phyloP scores from a whole-genome alignment of 352 stramenopile genomes.

The Globisporangium lucens region DNA sequence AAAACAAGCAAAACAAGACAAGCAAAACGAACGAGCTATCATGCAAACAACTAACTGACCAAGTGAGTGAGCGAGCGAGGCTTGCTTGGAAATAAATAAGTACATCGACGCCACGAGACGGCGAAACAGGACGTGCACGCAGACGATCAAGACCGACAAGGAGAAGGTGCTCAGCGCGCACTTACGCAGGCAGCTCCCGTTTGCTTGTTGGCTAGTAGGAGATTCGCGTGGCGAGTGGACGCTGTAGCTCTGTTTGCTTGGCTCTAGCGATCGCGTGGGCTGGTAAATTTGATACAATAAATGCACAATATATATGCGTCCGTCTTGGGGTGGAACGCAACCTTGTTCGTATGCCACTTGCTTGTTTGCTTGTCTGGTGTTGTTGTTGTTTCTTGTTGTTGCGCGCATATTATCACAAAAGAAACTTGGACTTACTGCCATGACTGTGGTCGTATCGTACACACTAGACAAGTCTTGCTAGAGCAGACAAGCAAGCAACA shows the following conservation, averaged over 20 bases:
- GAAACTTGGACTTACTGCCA: no score
- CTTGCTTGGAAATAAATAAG: slow-evolving; percentile 2
- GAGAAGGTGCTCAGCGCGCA: neutral
- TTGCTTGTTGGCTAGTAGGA: neutral
- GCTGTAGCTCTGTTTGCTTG: neutral
- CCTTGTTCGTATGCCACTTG: neutral
- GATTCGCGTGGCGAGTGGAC: neutral
- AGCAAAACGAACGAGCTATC: neutral
- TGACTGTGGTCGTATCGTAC: no score
- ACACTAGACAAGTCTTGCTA: no score
- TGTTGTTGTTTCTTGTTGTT: no score
- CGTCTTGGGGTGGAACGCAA: slow-evolving; percentile 1
- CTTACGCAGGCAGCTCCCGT: neutral
- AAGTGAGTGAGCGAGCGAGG: neutral
- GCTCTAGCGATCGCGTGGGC: neutral
- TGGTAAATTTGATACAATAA: slow-evolving; percentile 13
- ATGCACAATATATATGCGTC: slow-evolving; percentile 15
- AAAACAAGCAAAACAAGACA: neutral
- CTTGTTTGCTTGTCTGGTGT: neutral
- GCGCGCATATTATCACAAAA: no score
- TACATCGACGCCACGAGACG: neutral
- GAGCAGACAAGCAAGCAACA: neutral
- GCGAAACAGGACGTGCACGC: neutral
- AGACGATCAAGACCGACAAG: neutral
- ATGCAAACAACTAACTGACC: neutral